Conservation (phyloP, 2,329 filamentous ascomycete species). For the Hymenoscyphus fructigenus region DNA sequence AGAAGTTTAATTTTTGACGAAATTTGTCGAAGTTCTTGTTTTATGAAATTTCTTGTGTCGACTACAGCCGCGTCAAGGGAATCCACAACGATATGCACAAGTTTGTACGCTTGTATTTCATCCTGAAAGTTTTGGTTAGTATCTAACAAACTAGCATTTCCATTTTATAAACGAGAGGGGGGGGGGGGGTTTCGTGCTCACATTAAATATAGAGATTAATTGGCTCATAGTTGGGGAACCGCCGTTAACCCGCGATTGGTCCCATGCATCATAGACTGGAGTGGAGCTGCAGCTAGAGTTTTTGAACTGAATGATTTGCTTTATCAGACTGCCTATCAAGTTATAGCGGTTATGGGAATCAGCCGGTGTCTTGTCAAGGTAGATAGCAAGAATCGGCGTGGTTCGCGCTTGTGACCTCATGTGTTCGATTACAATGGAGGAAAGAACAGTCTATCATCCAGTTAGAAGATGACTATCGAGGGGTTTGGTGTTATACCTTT, state of each 20-base stretch:
- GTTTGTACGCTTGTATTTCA: slow-evolving; percentile 22
- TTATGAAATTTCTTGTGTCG: slow-evolving; percentile 15
- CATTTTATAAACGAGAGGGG: neutral
- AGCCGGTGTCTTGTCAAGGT: slow-evolving; percentile 18
- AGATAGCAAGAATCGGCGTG: slow-evolving; percentile 20
- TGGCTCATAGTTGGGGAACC: slow-evolving; percentile 2
- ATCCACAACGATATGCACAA: slow-evolving; percentile 22
- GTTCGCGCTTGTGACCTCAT: neutral
- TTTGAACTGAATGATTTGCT: slow-evolving; percentile 34
- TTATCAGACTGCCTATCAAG: slow-evolving; percentile 36
- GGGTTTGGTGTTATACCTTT: slow-evolving; percentile 13
- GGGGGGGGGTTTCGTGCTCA: neutral
- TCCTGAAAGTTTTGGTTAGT: slow-evolving; percentile 1
- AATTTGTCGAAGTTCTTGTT: slow-evolving; percentile 9
- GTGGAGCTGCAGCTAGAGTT: slow-evolving; percentile 3
- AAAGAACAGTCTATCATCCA: slow-evolving; percentile 18
- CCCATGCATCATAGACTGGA: slow-evolving; percentile 13
- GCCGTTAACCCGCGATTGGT: slow-evolving; percentile 13
- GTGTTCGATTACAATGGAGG: slow-evolving; percentile 18
- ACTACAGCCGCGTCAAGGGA: slow-evolving; percentile 20
- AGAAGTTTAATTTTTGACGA: slow-evolving; percentile 17
- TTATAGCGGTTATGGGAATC: slow-evolving; percentile 15
- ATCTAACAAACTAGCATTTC: too few species aligned
- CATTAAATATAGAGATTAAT: slow-evolving; percentile 10
- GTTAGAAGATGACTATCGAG: neutral